Conservation (phyloP, 371 early-diverging fungal genomes). For the Lichtheimia ornata region DNA sequence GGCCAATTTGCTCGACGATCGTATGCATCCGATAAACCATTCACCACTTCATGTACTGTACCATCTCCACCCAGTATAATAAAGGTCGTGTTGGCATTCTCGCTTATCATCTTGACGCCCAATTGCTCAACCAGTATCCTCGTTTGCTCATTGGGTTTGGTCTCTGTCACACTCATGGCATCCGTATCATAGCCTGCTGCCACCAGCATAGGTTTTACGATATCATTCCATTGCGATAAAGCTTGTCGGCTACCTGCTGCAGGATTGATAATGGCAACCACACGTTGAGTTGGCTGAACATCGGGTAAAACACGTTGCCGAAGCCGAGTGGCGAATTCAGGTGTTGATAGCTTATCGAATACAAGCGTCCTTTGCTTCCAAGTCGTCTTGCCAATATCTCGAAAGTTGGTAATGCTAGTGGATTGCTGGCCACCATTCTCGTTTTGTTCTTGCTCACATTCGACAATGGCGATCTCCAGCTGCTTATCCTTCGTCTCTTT, state of each 20-base stretch:
- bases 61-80: conserved; percentile 54
- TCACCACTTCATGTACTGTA: conserved; percentile 47
- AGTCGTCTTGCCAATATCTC: background rate
- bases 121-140: conserved; percentile 13
- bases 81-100: conserved; percentile 13
- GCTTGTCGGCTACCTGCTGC: conserved; percentile 23
- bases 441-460: conserved; percentile 1
- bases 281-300: background rate
- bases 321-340: conserved; percentile 6
- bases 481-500: background rate
- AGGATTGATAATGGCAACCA: conserved; percentile 25
- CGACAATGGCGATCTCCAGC: background rate
- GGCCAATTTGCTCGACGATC: background rate
- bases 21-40: conserved; percentile 37
- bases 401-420: conserved; percentile 14
- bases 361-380: conserved; percentile 10
- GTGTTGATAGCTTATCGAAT: background rate
- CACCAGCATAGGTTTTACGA: conserved; percentile 24
- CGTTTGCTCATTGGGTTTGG: conserved; percentile 11
- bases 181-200: conserved; percentile 11
- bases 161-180: conserved; percentile 10
- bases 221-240: conserved; percentile 14
- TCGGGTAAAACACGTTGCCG: conserved; percentile 2
- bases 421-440: background rate
- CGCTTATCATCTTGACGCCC: background rate